These are phyloP conservation scores for Ilex aquifolium DNA, from an alignment of 257 asterid species.

Conservation along the genomic window DNA sequence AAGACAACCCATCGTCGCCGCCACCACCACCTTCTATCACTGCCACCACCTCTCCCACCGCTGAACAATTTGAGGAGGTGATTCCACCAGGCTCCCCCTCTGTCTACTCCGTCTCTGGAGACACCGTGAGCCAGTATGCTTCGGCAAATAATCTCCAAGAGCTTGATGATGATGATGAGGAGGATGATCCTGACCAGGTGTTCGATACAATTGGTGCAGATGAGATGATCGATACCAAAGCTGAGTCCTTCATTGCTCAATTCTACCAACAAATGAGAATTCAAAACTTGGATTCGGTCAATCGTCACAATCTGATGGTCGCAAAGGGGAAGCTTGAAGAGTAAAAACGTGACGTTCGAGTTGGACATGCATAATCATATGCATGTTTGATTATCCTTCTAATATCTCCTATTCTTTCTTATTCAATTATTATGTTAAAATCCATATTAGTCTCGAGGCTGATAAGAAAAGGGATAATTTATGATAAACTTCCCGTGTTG, in stretches of 20 bases:
- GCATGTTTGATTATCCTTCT: background rate
- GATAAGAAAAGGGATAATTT: too few relatives aligned
- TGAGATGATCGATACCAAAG: constrained; percentile 57
- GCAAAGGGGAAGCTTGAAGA: too few relatives aligned
- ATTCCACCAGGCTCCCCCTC: constrained; percentile 10
- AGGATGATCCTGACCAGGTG: constrained; percentile 43
- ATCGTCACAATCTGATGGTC: background rate
- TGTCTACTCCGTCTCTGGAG: constrained; percentile 19
- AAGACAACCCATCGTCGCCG: constrained; percentile 19
- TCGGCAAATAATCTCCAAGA: constrained; percentile 30
- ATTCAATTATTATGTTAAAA: too few relatives aligned
- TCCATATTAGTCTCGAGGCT: too few relatives aligned
- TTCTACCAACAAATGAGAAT: constrained; percentile 46
- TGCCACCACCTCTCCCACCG: background rate
- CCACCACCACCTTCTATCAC: constrained; percentile 22
- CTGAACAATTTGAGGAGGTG: constrained; percentile 11
- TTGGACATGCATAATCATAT: background rate
- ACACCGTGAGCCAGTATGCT: constrained; percentile 33
- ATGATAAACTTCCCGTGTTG: too few relatives aligned
- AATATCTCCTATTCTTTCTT: too few relatives aligned
- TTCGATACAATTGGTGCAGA: constrained; percentile 60
- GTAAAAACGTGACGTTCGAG: too few relatives aligned
- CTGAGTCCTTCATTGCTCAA: constrained; percentile 59
- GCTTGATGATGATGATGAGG: background rate
- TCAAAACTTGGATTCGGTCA: constrained; percentile 15